These are phyloP conservation scores for Leccinum pellstonianum DNA, from an alignment of 768 basidiomycete species.

Conservation along the genomic window DNA sequence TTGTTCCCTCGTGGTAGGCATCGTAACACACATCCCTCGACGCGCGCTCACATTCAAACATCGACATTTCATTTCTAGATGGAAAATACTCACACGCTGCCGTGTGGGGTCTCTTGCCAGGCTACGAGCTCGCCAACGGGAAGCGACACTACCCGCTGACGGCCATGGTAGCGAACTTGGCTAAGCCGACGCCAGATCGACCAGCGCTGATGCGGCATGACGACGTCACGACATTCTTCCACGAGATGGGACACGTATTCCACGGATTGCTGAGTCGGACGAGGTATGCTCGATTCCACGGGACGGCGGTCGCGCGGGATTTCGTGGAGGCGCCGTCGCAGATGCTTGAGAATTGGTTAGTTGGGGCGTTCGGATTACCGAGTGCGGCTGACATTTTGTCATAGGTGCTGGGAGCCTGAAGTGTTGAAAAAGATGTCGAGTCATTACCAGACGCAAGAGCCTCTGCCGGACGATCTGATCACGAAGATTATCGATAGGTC, in stretches of 20 bases:
- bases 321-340: no score
- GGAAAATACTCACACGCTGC: conserved; percentile 82
- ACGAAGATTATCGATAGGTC: no score
- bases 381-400: no score
- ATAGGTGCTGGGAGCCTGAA: no score
- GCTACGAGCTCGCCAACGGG: conserved; percentile 55
- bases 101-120: conserved; percentile 72
- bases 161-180: conserved; percentile 86
- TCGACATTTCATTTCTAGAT: conserved; percentile 34
- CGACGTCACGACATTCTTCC: conserved; percentile 86
- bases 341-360: no score
- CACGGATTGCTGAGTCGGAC: no score
- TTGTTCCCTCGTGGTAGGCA: conserved; percentile 72
- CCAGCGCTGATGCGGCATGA: conserved; percentile 84
- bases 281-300: no score
- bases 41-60: background rate
- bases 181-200: conserved; percentile 74
- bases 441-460: no score
- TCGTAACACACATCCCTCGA: background rate
- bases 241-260: conserved; percentile 73
- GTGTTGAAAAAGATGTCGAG: no score
- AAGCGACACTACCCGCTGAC: conserved; percentile 67
- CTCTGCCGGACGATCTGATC: no score
- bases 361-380: no score
- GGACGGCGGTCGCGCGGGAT: no score